Base-by-base conservation (phyloP, 108 stramenopile species). In the Pseudonitzschia pungens region DNA sequence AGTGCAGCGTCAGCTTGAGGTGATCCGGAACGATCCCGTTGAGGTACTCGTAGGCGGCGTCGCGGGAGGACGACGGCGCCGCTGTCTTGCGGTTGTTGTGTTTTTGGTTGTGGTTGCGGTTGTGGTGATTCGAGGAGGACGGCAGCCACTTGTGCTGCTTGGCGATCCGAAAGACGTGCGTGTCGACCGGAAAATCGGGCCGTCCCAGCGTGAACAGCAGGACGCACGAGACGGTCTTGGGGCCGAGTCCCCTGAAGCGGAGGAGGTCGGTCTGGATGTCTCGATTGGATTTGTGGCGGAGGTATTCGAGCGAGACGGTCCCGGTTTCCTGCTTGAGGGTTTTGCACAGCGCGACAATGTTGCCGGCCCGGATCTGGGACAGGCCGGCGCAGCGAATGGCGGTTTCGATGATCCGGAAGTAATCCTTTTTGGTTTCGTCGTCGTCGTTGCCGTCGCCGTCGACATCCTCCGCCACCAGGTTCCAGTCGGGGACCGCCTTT, bases 211-310 rank as follows among this genome's bases (percentile, higher is more conserved):
- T 82, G 74, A 92, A 92, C 32, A 92, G 67, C 40, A 90, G 62
- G 22, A 92, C 92, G 70, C 92, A 92, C 14, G 89, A 86, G n/a
- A 92, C 84, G 4, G 92, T 92, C 60, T 92, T 92, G 28, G 88
- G 88, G 29, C 92, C 92, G 65, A 92, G 77, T 1, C 92, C 92
- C 73, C 86, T 87, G 77, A 89, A 89, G 54, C 87, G 69, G n/a
- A 72, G 70, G 12, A 92, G 69, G 43, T 89, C 84, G 51, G 68
- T 73, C 54, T 87, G 74, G 54, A 92, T 80, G 22, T 78, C 82
- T 28, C 80, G 84, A 56, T 83, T 78, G 18, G 79, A 75, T 41
- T 69, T 65, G 53, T 80, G 65, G 54, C 84, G 83, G 15, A 92
- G 72, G 65, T 83, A 90, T 69, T 92, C 87, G 32, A 92, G 77